phyloP scores from a whole-genome alignment of 2,329 filamentous ascomycete genomes.

The Fusarium pseudoanthophilum region DNA sequence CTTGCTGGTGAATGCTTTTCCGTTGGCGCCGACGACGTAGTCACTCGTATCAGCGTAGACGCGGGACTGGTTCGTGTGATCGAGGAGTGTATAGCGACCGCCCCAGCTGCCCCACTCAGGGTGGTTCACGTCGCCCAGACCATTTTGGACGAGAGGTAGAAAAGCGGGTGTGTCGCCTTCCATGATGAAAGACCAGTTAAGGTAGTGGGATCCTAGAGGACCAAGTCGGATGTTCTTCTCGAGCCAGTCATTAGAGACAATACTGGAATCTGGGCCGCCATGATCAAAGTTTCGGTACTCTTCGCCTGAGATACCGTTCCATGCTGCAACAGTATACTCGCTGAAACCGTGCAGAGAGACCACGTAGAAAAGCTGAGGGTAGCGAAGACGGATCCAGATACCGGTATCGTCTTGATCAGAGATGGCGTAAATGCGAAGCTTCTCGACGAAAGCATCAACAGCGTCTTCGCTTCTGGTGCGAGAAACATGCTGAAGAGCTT shows the following conservation, averaged over 20 bases:
- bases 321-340: constrained; percentile 63
- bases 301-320: constrained; percentile 59
- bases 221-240: constrained; percentile 3
- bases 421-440: constrained; percentile 64
- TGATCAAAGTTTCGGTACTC: constrained; percentile 20
- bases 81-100: constrained; percentile 8
- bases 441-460: constrained; percentile 49
- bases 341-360: constrained; percentile 65
- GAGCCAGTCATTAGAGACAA: constrained; percentile 9
- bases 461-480: constrained; percentile 42
- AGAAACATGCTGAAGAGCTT: constrained; percentile 55
- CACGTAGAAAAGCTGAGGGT: constrained; percentile 66
- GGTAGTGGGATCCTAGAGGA: constrained; percentile 12
- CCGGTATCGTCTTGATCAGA: constrained; percentile 69
- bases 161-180: constrained; percentile 21
- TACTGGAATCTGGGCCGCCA: constrained; percentile 1
- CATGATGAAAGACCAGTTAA: constrained; percentile 11
- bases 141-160: not conserved
- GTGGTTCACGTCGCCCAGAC: constrained; percentile 1
- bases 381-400: constrained; percentile 63
- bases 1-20: constrained; percentile 4
- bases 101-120: constrained; percentile 28
- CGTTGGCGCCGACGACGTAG: constrained; percentile 1
- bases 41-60: constrained; percentile 18
- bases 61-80: not conserved